These are phyloP conservation scores for Tricholoma saponaceum DNA, from an alignment of 768 basidiomycete species.

Conservation along the genomic window DNA sequence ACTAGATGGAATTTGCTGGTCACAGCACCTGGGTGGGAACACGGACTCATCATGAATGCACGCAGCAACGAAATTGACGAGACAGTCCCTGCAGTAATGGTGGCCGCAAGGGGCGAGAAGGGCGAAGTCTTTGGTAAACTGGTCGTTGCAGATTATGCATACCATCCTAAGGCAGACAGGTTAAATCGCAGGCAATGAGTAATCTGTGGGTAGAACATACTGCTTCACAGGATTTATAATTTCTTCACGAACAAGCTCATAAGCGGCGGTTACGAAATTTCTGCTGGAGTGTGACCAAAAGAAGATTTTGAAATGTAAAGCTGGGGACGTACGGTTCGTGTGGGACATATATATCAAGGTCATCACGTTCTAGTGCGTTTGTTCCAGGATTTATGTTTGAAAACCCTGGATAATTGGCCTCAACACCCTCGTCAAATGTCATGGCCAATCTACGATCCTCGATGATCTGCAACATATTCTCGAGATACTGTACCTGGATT, in stretches of 20 bases:
- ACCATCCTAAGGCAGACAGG: neutral
- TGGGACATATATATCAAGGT: neutral
- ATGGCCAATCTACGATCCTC: neutral
- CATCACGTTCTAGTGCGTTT: neutral
- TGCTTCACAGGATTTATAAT: neutral
- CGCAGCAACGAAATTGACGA: conserved; percentile 34
- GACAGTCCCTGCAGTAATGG: conserved; percentile 41
- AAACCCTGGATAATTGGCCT: neutral
- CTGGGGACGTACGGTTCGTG: neutral
- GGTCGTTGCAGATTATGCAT: conserved; percentile 36
- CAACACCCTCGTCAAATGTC: neutral
- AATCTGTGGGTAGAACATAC: neutral
- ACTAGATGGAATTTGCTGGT: conserved; percentile 26
- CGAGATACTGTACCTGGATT: neutral
- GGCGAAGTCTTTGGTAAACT: conserved; percentile 11
- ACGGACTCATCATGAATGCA: conserved; percentile 47
- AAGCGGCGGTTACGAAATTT: too few species aligned
- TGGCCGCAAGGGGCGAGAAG: conserved; percentile 43
- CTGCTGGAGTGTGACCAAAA: too few species aligned
- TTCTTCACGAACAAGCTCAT: neutral
- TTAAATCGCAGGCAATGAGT: neutral
- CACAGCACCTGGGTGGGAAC: conserved; percentile 50
- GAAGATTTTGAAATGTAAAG: neutral
- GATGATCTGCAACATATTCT: neutral
- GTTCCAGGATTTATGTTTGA: neutral